These are phyloP conservation scores for Pseudoperonospora humuli DNA, from an alignment of 352 stramenopile species.

Conservation along the genomic window DNA sequence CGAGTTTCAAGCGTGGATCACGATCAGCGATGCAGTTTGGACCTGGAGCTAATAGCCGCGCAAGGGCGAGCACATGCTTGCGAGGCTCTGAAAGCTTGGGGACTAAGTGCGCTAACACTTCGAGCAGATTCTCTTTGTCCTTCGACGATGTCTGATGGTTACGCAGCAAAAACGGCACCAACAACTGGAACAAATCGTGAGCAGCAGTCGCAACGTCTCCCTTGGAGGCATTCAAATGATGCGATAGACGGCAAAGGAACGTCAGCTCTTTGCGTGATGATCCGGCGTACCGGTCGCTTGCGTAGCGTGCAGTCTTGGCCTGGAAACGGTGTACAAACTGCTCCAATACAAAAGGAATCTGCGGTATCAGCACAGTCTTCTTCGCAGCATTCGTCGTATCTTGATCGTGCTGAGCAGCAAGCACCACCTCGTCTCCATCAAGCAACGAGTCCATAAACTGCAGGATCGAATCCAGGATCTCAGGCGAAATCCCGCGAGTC, in stretches of 20 bases:
- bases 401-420: constrained; percentile 16
- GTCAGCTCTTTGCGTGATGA: constrained; percentile 77
- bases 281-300: constrained; percentile 61
- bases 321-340: constrained; percentile 81
- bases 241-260: constrained; percentile 72
- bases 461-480: constrained; percentile 63
- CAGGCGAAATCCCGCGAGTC: constrained; percentile 43
- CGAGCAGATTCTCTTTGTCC: constrained; percentile 78
- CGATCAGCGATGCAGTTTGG: constrained; percentile 68
- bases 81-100: constrained; percentile 59
- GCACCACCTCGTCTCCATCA: constrained; percentile 51
- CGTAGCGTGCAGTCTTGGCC: constrained; percentile 69
- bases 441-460: constrained; percentile 74
- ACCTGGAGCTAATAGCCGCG: constrained; percentile 66
- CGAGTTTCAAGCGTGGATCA: constrained; percentile 46
- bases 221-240: constrained; percentile 42
- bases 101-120: constrained; percentile 71
- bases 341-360: constrained; percentile 71
- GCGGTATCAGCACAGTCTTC: constrained; percentile 39
- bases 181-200: constrained; percentile 75
- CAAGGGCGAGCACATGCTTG: constrained; percentile 68
- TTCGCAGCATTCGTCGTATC: constrained; percentile 6
- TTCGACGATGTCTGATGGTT: constrained; percentile 66
- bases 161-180: constrained; percentile 77
- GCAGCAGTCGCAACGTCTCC: constrained; percentile 31